Base-by-base conservation (phyloP, 768 basidiomycete species). In the Mycena venus region DNA sequence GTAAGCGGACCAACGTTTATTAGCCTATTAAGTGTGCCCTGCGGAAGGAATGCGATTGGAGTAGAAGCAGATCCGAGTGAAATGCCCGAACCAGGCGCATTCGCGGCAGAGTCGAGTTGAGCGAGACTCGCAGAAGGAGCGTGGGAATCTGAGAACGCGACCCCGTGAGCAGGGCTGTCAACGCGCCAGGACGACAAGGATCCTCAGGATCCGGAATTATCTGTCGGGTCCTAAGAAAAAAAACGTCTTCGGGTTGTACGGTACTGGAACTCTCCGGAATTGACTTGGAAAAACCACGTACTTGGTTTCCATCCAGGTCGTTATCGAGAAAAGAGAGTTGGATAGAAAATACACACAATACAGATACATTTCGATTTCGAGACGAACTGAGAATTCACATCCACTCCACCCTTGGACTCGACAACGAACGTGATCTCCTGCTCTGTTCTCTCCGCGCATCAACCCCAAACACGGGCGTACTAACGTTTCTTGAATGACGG, bases 401-500 rank as follows among this genome's bases (percentile, higher is more conserved):
- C 60, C 58, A 31, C 49, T 71, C 71, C 68, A 56, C 63, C 56
- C 56, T 68, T 17, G 55, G 51, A 0, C 72, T 61, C 42, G 75
- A 73, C 36, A 77, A 65, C 34, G 75, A 77, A n/a, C 66, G 72
- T 8, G 75, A 74, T 15, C 72, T 64, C 47, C 72, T 68, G 40
- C 72, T 74, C 31, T 71, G 58, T 11, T 72, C 74, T 49, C 75
- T 70, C 68, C 75, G 59, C 44, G 10, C 47, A 49, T 74, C 68
- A 38, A 56, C 42, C 15, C 75, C 72, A 7, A 77, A 73, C n/a
- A 56, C 72, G 55, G 75, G 75, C 3, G 64, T 65, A 56, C 75
- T 77, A 10, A 53, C 75, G 27, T 61, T 63, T 71, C 75, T 63
- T 47, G 75, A 74, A 55, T 77, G 75, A 36, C 72, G 72, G 17